Evolutionary conservation across 345 rosid genomes (phyloP).

Genomic region (Laguncularia racemosa): DNA sequence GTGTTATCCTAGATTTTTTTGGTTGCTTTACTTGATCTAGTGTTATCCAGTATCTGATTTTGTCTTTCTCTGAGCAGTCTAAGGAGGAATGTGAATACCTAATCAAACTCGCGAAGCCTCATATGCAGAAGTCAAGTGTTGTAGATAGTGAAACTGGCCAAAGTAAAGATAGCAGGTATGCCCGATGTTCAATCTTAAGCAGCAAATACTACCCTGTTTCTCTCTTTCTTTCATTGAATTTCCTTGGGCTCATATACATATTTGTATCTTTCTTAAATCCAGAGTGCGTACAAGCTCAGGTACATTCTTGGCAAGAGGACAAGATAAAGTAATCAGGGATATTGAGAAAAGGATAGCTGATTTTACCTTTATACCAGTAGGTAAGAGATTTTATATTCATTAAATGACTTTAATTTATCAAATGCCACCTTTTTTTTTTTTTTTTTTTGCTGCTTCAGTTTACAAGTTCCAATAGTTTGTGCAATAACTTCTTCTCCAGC

Average conservation of each 20-base stretch:
- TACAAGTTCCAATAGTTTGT: too few relatives aligned
- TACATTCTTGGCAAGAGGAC: slow-evolving; percentile 72
- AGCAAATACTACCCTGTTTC: background rate
- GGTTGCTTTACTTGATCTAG: background rate
- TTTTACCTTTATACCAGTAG: slow-evolving; percentile 82
- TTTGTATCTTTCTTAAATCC: slow-evolving; percentile 5
- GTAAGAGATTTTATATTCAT: slow-evolving; percentile 21
- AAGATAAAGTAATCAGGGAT: slow-evolving; percentile 60
- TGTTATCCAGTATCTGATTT: background rate
- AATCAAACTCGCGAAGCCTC: slow-evolving; percentile 75
- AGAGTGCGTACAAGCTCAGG: slow-evolving; percentile 97
- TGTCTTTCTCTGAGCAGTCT: slow-evolving; percentile 33
- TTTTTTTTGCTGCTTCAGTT: too few relatives aligned
- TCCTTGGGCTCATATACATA: background rate
- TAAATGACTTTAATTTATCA: background rate
- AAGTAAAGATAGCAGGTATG: slow-evolving; percentile 90
- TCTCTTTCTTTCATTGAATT: background rate
- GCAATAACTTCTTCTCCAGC: too few relatives aligned
- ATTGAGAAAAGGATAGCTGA: slow-evolving; percentile 91
- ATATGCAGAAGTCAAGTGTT: slow-evolving; percentile 81
- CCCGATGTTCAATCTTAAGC: background rate
- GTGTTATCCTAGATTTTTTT: too few relatives aligned
- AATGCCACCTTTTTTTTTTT: too few relatives aligned
- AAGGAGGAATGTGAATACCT: slow-evolving; percentile 80
- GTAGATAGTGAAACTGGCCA: slow-evolving; percentile 82